Conservation (phyloP, 805 yeast genomes). For the Candida broadrunensis region DNA sequence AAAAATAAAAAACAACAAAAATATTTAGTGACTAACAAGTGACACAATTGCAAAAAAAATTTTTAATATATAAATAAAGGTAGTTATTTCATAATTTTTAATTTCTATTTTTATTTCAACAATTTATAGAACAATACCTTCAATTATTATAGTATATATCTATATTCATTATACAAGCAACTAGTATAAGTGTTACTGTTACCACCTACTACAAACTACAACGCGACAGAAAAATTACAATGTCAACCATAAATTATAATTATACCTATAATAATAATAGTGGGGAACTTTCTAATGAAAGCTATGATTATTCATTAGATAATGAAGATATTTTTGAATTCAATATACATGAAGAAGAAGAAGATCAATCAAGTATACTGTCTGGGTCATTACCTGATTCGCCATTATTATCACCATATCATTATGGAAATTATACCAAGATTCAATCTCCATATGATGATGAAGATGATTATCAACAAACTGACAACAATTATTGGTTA, state of each 20-base stretch:
- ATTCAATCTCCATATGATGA: background rate
- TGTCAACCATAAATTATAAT: too few species aligned
- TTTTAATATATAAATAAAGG: background rate
- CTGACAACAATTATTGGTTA: conserved; percentile 4
- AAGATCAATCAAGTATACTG: conserved; percentile 1
- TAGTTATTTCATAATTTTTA: background rate
- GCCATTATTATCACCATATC: background rate
- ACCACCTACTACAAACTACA: too few species aligned
- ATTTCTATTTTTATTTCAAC: background rate
- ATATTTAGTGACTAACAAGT: too few species aligned
- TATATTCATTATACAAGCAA: too few species aligned
- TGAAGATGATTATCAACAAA: conserved; percentile 1
- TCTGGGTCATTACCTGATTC: background rate
- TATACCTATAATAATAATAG: too few species aligned
- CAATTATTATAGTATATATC: too few species aligned
- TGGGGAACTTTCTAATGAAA: background rate
- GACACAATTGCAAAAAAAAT: background rate
- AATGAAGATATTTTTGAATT: conserved; percentile 8
- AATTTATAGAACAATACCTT: too few species aligned
- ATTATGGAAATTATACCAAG: background rate
- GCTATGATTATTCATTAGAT: background rate
- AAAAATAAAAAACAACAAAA: background rate
- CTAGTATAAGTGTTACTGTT: too few species aligned
- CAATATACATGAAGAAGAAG: conserved; percentile 3
- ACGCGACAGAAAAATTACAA: too few species aligned